Percentiles rank a stretch among this genome's conserved stretches.
Evolutionary conservation across 768 basidiomycete species (phyloP).

Genomic region (Lactarius vividus): DNA sequence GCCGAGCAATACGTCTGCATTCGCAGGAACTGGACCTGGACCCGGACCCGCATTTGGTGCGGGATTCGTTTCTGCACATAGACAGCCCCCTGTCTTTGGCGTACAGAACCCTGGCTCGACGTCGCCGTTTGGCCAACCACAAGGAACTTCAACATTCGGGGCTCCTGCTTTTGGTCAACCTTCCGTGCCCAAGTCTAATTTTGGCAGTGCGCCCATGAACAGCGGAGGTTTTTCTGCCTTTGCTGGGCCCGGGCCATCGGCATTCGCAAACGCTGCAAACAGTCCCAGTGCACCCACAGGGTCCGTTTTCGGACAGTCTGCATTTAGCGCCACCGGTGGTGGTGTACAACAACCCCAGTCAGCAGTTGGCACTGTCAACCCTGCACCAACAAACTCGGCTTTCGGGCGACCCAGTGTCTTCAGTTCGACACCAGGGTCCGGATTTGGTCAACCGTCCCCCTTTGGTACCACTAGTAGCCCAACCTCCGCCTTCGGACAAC

Average conservation of each 20-base stretch:
- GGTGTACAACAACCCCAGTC: slow-evolving; percentile 15
- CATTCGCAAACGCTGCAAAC: slow-evolving; percentile 17
- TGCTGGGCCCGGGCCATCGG: slow-evolving; percentile 24
- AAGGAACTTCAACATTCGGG: slow-evolving; percentile 41
- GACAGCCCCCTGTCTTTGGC: slow-evolving; percentile 40
- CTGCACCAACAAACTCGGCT: slow-evolving; percentile 32
- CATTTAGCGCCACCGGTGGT: slow-evolving; percentile 13
- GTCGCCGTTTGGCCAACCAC: slow-evolving; percentile 29
- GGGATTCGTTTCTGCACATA: slow-evolving; percentile 29
- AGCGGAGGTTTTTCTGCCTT: slow-evolving; percentile 25
- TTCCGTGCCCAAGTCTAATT: slow-evolving; percentile 23
- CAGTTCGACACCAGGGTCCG: slow-evolving; percentile 32
- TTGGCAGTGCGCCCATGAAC: slow-evolving; percentile 11
- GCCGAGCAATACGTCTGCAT: slow-evolving; percentile 4
- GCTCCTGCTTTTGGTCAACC: slow-evolving; percentile 32
- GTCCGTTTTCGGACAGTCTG: slow-evolving; percentile 31
- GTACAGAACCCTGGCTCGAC: slow-evolving; percentile 8
- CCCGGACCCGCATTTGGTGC: slow-evolving; percentile 23
- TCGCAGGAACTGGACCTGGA: slow-evolving; percentile 3
- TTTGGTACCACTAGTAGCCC: slow-evolving; percentile 6
- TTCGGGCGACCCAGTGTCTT: slow-evolving; percentile 36
- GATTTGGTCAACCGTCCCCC: slow-evolving; percentile 36
- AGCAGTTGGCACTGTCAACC: slow-evolving; percentile 27
- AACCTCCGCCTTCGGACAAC: slow-evolving; percentile 17
- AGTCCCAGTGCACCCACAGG: slow-evolving; percentile 10